A percentile compares a stretch with the other conserved stretches of the same genome.
Conservation (phyloP, 306 rosid genomes). For the Parietaria judaica region DNA sequence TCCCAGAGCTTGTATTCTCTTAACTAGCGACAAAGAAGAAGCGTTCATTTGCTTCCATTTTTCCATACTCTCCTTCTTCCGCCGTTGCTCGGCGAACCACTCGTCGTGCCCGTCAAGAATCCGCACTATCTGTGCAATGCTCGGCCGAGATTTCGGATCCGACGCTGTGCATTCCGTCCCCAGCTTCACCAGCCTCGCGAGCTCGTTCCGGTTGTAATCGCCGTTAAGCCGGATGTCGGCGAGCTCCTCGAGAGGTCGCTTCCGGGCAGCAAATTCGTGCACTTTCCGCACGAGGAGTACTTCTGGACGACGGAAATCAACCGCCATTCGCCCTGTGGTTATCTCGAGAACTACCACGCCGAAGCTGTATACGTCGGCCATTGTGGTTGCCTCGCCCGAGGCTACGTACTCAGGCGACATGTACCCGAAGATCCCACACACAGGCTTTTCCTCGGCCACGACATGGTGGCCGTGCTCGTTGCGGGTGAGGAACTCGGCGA, state of each 20-base stretch:
- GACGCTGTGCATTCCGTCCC: slow-evolving; percentile 70
- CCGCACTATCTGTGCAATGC: slow-evolving; percentile 67
- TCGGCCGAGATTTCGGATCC: slow-evolving; percentile 55
- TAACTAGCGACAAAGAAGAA: slow-evolving; percentile 49
- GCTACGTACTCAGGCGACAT: slow-evolving; percentile 80
- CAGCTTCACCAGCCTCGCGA: slow-evolving; percentile 50
- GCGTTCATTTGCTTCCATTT: slow-evolving; percentile 63
- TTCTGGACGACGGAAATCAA: slow-evolving; percentile 79
- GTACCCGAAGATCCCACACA: slow-evolving; percentile 77
- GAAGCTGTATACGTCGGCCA: slow-evolving; percentile 79
- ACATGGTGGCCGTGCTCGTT: slow-evolving; percentile 71
- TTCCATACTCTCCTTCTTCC: slow-evolving; percentile 45
- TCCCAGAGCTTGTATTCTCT: slow-evolving; percentile 88
- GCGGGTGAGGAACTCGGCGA: slow-evolving; percentile 79
- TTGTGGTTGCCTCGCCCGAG: slow-evolving; percentile 62
- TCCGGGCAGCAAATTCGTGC: slow-evolving; percentile 46
- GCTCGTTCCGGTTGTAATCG: slow-evolving; percentile 49
- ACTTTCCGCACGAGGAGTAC: slow-evolving; percentile 73
- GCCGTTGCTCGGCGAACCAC: slow-evolving; percentile 24
- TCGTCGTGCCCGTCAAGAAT: slow-evolving; percentile 74
- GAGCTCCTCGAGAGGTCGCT: slow-evolving; percentile 55
- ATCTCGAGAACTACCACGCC: slow-evolving; percentile 87
- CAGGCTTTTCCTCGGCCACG: slow-evolving; percentile 35
- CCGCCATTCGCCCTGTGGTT: slow-evolving; percentile 73
- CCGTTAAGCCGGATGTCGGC: slow-evolving; percentile 60